Conservation (phyloP, 139 green algal genomes). For the Axilococcus clingmanii region DNA sequence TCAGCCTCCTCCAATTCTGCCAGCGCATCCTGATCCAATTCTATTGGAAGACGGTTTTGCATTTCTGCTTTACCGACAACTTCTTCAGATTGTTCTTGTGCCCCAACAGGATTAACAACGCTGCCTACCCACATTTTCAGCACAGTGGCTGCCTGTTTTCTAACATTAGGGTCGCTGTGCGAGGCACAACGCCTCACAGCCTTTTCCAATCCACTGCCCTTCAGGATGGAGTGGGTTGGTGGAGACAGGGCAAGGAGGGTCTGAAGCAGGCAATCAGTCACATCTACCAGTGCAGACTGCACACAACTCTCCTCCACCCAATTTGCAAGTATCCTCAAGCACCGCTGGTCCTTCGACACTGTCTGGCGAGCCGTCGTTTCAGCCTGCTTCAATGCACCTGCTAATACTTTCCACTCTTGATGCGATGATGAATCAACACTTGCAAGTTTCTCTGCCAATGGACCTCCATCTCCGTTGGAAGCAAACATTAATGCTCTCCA, state of each 20-base stretch:
- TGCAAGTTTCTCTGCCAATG: conserved; percentile 12
- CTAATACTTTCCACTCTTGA: background rate
- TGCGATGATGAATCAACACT: conserved; percentile 4
- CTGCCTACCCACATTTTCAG: conserved; percentile 1
- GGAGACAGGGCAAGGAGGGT: conserved; percentile 7
- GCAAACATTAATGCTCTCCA: conserved; percentile 17
- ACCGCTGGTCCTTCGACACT: background rate
- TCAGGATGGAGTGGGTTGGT: background rate
- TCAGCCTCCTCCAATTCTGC: conserved; percentile 3
- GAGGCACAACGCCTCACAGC: background rate
- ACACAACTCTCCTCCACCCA: conserved; percentile 14
- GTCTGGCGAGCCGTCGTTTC: background rate
- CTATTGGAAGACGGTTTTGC: no score
- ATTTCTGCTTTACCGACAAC: no score
- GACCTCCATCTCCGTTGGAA: no score
- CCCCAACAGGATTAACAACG: no score
- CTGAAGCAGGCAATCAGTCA: conserved; percentile 11
- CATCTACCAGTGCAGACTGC: background rate
- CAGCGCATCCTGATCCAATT: conserved; percentile 12
- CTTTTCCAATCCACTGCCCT: background rate
- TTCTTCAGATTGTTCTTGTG: no score
- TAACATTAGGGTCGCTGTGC: conserved; percentile 17
- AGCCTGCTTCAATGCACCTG: background rate
- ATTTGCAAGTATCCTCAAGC: conserved; percentile 1
- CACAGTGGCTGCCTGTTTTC: no score